A percentile compares a stretch with the other conserved stretches of the same genome.
Conservation (phyloP, 2,329 filamentous ascomycete genomes). For the Cytospora chrysosperma region DNA sequence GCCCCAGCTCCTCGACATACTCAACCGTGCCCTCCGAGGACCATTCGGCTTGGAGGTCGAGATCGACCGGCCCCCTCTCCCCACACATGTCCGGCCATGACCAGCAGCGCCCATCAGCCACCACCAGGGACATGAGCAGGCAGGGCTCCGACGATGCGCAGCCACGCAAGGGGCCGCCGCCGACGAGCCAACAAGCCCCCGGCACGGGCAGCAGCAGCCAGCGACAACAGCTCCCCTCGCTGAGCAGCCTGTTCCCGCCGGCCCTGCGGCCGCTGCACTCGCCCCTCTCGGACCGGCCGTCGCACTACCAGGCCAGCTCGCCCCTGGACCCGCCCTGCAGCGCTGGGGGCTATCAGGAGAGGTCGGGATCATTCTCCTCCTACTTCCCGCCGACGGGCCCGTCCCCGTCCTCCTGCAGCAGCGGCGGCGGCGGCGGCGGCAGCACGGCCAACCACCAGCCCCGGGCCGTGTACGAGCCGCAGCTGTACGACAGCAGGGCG, state of each 20-base stretch:
- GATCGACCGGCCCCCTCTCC: conserved; percentile 42
- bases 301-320: conserved; percentile 43
- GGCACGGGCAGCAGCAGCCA: conserved; percentile 27
- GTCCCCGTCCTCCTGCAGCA: conserved; percentile 35
- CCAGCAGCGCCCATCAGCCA: conserved; percentile 36
- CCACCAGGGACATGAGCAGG: conserved; percentile 44
- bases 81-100: conserved; percentile 61
- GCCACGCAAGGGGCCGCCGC: conserved; percentile 38
- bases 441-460: conserved; percentile 39
- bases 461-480: conserved; percentile 47
- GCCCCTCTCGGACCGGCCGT: conserved; percentile 46
- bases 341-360: conserved; percentile 38
- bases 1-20: conserved; percentile 49
- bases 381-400: conserved; percentile 46
- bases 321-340: conserved; percentile 47
- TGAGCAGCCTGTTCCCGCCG: conserved; percentile 57
- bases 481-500: conserved; percentile 44
- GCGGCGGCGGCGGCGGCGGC: too few species aligned
- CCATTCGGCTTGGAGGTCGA: conserved; percentile 44
- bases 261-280: conserved; percentile 45
- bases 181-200: conserved; percentile 23
- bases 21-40: conserved; percentile 43
- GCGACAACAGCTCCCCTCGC: conserved; percentile 52
- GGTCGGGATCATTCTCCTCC: conserved; percentile 41
- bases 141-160: conserved; percentile 40